These are phyloP conservation scores for Benincasa hispida DNA, from an alignment of 306 rosid species.

Conservation along the genomic window DNA sequence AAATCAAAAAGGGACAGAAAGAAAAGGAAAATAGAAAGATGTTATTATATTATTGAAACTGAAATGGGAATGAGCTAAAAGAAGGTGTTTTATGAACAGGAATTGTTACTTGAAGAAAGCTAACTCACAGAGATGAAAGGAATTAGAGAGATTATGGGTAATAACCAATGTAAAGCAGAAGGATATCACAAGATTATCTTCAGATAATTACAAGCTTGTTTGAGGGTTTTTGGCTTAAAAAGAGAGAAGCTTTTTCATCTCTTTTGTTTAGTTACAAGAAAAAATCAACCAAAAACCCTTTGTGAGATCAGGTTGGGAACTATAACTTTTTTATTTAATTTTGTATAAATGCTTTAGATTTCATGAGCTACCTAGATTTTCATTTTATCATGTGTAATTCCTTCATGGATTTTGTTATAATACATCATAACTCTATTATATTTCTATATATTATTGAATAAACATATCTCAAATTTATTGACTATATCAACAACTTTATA, in stretches of 20 bases:
- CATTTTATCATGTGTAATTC: neutral
- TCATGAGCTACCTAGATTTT: neutral
- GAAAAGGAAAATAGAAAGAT: neutral
- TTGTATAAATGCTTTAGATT: neutral
- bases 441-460: neutral
- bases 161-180: neutral
- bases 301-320: neutral
- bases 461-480: too few species aligned
- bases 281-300: neutral
- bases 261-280: neutral
- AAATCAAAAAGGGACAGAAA: too few species aligned
- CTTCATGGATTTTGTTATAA: neutral
- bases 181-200: neutral
- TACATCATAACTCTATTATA: neutral
- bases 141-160: neutral
- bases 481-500: too few species aligned
- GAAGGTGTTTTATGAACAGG: constrained; percentile 21
- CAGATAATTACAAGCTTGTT: neutral
- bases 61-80: neutral
- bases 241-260: neutral
- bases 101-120: constrained; percentile 26
- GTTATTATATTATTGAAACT: neutral
- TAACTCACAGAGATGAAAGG: constrained; percentile 6
- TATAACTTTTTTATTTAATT: neutral
- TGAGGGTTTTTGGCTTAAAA: neutral